Conservation (phyloP, 345 rosid species). For the Syzygium oleosum region DNA sequence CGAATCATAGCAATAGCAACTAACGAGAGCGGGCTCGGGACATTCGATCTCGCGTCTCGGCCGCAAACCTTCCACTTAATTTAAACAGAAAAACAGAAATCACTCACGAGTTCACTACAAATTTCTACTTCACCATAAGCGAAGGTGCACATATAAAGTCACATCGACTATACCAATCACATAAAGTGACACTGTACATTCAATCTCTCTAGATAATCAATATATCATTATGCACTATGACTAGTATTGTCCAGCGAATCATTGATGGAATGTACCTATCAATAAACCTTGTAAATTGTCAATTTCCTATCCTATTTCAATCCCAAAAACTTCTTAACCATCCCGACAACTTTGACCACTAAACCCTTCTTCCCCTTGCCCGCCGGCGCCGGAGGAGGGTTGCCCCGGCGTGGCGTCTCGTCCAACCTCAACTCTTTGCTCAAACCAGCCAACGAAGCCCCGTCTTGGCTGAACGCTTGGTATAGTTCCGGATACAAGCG, state of each 20-base stretch:
- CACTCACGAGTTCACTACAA: background rate
- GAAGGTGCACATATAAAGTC: background rate
- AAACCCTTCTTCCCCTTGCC: background rate
- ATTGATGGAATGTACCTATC: background rate
- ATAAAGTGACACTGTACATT: background rate
- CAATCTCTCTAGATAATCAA: background rate
- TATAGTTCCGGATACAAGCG: conserved; percentile 18
- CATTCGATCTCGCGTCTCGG: background rate
- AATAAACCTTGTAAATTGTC: background rate
- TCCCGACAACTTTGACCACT: background rate
- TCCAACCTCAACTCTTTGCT: background rate
- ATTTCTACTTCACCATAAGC: background rate
- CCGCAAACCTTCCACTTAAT: background rate
- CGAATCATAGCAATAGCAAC: background rate
- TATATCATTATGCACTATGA: background rate
- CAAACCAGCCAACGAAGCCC: conserved; percentile 16
- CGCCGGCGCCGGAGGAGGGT: background rate
- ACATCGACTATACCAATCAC: background rate
- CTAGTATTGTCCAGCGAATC: background rate
- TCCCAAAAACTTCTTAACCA: background rate
- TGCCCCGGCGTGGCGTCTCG: background rate
- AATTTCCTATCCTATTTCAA: background rate
- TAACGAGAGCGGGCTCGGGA: background rate
- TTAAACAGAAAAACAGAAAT: background rate
- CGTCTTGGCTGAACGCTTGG: conserved; percentile 7